phyloP scores from a whole-genome alignment of 345 rosid genomes.

The Euphorbia tirucalli region DNA sequence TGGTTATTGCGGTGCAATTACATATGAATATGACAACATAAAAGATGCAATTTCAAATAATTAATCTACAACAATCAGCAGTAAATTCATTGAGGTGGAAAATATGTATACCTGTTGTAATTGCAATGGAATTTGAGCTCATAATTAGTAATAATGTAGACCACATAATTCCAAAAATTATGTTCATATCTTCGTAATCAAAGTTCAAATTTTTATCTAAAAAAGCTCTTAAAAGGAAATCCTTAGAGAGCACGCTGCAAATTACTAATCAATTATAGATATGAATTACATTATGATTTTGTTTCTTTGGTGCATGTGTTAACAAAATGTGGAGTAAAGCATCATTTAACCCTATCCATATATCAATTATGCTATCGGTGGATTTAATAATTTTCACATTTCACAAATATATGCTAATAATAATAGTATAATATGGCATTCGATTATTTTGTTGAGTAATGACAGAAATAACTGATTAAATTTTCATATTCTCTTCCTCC shows the following conservation, averaged over 20 bases:
- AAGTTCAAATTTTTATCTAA: too few species aligned
- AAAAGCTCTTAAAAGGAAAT: neutral
- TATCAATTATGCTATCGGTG: neutral
- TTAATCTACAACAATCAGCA: neutral
- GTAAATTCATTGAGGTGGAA: too few species aligned
- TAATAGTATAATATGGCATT: neutral
- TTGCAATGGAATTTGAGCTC: neutral
- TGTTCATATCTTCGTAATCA: neutral
- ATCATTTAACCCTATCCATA: neutral
- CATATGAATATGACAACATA: neutral
- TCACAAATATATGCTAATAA: neutral
- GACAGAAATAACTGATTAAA: neutral
- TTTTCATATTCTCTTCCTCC: too few species aligned
- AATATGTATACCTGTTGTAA: neutral
- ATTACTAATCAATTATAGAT: neutral
- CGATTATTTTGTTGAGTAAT: neutral
- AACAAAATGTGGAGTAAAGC: neutral
- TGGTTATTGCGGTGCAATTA: neutral
- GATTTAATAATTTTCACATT: neutral
- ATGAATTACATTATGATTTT: neutral
- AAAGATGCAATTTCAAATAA: too few species aligned
- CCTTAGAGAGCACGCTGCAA: neutral
- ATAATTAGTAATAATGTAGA: conserved; percentile 8
- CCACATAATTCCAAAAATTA: conserved; percentile 4
- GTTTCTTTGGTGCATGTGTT: neutral